Evolutionary conservation across 495 filamentous ascomycete species (phyloP).

Genomic region (Aspergillus ostianus): DNA sequence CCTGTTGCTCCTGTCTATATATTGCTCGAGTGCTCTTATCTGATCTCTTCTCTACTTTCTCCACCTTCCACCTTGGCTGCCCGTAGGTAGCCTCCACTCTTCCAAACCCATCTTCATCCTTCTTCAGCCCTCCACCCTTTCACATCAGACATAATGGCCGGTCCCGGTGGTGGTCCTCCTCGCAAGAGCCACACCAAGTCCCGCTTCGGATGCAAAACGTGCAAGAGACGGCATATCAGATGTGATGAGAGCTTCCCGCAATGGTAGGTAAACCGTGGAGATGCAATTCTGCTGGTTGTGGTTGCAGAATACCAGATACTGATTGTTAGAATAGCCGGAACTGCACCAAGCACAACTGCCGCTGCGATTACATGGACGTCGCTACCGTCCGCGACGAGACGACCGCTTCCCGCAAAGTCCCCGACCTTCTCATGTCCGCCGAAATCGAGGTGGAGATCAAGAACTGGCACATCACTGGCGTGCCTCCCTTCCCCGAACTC

Average conservation of each 20-base stretch:
- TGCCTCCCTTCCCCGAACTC: slow-evolving; percentile 84
- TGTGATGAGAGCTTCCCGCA: slow-evolving; percentile 98
- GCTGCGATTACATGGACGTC: slow-evolving; percentile 94
- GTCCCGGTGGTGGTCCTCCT: slow-evolving; percentile 52
- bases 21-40: too few relatives aligned
- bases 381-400: slow-evolving; percentile 61
- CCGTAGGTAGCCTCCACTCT: background rate
- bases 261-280: slow-evolving; percentile 61
- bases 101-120: slow-evolving; percentile 3
- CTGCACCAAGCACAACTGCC: slow-evolving; percentile 97
- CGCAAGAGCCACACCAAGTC: slow-evolving; percentile 93
- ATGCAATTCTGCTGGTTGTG: background rate
- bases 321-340: slow-evolving; percentile 66
- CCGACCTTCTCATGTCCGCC: slow-evolving; percentile 78
- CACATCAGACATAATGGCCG: slow-evolving; percentile 38
- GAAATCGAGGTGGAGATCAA: slow-evolving; percentile 79
- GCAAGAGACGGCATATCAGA: slow-evolving; percentile 95
- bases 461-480: slow-evolving; percentile 77
- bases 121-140: background rate
- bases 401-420: slow-evolving; percentile 63
- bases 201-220: slow-evolving; percentile 93
- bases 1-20: too few relatives aligned
- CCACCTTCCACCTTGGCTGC: slow-evolving; percentile 7
- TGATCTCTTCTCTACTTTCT: background rate
- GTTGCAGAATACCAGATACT: background rate